Percentiles rank a stretch among this genome's conserved stretches.
Conservation (phyloP, 1,284 basidiomycete genomes). For the Neolentinus lepideus region DNA sequence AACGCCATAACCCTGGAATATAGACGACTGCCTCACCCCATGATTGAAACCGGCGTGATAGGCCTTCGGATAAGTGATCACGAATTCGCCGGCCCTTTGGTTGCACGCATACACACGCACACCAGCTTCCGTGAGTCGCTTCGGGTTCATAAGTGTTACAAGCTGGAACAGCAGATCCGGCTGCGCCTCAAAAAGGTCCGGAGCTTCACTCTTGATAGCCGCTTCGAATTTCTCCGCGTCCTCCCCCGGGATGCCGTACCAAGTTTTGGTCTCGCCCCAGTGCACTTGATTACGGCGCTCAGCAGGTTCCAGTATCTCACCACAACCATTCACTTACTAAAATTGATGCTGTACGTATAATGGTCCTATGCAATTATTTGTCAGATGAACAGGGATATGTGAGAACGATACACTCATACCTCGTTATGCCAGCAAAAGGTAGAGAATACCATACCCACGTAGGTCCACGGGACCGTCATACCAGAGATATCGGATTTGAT, state of each 20-base stretch:
- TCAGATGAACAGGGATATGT: constrained; percentile 12
- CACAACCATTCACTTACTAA: constrained; percentile 50
- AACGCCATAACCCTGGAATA: constrained; percentile 5
- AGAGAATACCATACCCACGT: constrained; percentile 98
- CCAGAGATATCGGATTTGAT: constrained; percentile 99
- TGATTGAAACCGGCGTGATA: constrained; percentile 99
- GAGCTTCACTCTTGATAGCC: constrained; percentile 92
- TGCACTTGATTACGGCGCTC: constrained; percentile 62
- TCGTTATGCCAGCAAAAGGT: constrained; percentile 99
- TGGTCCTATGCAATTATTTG: constrained; percentile 61
- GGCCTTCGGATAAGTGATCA: constrained; percentile 96
- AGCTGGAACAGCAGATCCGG: constrained; percentile 97
- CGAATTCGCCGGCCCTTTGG: constrained; percentile 96
- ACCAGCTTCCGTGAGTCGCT: constrained; percentile 78
- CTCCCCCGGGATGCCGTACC: constrained; percentile 96
- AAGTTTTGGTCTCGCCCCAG: constrained; percentile 99
- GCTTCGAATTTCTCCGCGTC: constrained; percentile 96
- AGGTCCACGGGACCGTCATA: constrained; percentile 99
- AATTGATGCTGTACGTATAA: constrained; percentile 95
- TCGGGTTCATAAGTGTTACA: constrained; percentile 97
- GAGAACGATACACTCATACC: constrained; percentile 32
- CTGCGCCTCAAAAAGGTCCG: constrained; percentile 97
- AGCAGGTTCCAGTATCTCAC: background rate
- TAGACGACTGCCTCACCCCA: constrained; percentile 54
- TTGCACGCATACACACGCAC: constrained; percentile 95